Conservation (phyloP, 1,139 yeast genomes). For the Kurtzmaniella quercitrusa region DNA sequence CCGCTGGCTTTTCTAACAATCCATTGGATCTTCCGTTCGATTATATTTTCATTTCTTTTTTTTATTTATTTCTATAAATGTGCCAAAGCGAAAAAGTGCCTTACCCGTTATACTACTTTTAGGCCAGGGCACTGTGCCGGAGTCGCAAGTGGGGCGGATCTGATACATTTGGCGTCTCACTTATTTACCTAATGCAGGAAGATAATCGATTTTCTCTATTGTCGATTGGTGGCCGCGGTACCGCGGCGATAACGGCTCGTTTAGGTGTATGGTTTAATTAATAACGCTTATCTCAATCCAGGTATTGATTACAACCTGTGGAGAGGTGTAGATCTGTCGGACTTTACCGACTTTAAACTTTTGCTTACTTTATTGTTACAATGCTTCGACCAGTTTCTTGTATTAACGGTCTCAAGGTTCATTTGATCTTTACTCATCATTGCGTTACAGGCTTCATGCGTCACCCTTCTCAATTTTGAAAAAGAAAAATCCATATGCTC, state of each 20-base stretch:
- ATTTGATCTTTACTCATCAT: no score
- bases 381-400: no score
- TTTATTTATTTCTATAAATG: no score
- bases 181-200: background rate
- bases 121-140: background rate
- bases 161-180: background rate
- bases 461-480: background rate
- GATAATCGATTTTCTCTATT: background rate
- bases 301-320: background rate
- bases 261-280: no score
- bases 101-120: background rate
- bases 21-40: background rate
- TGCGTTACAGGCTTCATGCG: background rate
- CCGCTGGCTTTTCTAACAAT: background rate
- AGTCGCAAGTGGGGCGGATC: background rate
- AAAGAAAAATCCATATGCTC: background rate
- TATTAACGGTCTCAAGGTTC: no score
- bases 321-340: no score
- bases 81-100: background rate
- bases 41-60: no score
- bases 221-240: background rate
- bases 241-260: slow-evolving; percentile 1
- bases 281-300: background rate
- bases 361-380: background rate
- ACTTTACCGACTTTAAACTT: background rate